Percentiles rank a stretch among this genome's conserved stretches.
These are phyloP conservation scores for Penicillium concentricum DNA, from an alignment of 2,329 filamentous ascomycete species.

Conservation along the genomic window DNA sequence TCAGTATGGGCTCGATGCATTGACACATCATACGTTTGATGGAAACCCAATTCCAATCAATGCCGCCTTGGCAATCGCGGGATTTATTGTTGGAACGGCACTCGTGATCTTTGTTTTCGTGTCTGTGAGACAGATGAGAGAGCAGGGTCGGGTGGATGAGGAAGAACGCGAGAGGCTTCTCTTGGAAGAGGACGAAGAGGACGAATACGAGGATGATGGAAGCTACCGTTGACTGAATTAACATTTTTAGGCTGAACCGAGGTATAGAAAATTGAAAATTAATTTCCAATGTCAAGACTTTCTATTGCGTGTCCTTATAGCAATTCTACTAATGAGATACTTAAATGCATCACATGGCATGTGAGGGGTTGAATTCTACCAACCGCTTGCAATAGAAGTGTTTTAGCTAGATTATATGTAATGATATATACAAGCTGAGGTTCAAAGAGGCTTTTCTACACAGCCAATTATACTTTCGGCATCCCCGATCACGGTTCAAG, in stretches of 20 bases:
- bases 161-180: constrained; percentile 30
- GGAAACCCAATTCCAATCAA: constrained; percentile 79
- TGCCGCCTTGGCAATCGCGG: constrained; percentile 61
- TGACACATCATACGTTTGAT: constrained; percentile 70
- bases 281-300: not conserved
- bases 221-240: not conserved
- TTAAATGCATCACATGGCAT: not conserved
- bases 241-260: not conserved
- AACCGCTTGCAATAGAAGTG: too few species aligned
- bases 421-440: too few species aligned
- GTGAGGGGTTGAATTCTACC: not conserved
- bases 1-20: constrained; percentile 73
- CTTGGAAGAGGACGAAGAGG: constrained; percentile 20
- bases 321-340: not conserved
- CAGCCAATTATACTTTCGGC: not conserved
- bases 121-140: constrained; percentile 17
- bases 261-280: not conserved
- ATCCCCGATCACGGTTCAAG: not conserved
- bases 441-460: not conserved
- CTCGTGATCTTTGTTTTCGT: constrained; percentile 65
- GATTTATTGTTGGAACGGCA: constrained; percentile 62
- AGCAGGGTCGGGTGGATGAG: constrained; percentile 14
- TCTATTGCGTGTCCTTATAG: too few species aligned
- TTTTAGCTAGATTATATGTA: too few species aligned
- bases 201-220: constrained; percentile 3